Base-by-base conservation (phyloP, 2,329 filamentous ascomycete genomes). In the Cordyceps tenuipes region DNA sequence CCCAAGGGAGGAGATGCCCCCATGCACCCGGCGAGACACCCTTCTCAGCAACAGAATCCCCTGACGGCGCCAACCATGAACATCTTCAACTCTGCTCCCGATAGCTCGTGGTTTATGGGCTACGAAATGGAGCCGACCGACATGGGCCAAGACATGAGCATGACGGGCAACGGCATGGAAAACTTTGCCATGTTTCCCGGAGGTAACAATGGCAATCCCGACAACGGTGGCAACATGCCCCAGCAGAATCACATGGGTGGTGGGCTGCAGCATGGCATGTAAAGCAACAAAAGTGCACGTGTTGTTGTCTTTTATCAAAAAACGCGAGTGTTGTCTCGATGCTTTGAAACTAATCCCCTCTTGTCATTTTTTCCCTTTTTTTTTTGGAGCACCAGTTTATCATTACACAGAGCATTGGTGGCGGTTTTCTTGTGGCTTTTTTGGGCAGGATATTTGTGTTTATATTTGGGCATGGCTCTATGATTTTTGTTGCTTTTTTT, bases 81-180 rank as follows among this genome's bases (percentile, higher is more conserved):
- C 36, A 65, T 62, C 44, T 68, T 71, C 52, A 62, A 57, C 52
- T 70, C 69, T 4, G 73, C 74, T 41, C 81, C 84, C 62, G 75
- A 79, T 2, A 87, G 86, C 57, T 90, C 89, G 5, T 97, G 92
- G 90, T 96, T 95, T 72, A 86, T 96, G 77, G 91, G 92, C 1
- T 96, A 96, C 73, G 95, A 96, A 69, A 85, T 96, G 73, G 89
- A 94, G 61, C 89, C 91, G 21, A 85, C 89, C 0, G 82, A 85
- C 61, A 73, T 83, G 47, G 74, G 76, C 7, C 79, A 80, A 58
- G 80, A 82, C 43, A 64, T 78, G 57, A 72, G 71, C 21, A 67
- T 76, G 31, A 73, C 71, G 8, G 68, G 80, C 63, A 70, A 70
- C 26, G 74, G 74, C 41, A 71, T 79, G 29, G 82, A 83, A 62